Base-by-base conservation (phyloP, 768 basidiomycete species). In the Russula ochroleuca region DNA sequence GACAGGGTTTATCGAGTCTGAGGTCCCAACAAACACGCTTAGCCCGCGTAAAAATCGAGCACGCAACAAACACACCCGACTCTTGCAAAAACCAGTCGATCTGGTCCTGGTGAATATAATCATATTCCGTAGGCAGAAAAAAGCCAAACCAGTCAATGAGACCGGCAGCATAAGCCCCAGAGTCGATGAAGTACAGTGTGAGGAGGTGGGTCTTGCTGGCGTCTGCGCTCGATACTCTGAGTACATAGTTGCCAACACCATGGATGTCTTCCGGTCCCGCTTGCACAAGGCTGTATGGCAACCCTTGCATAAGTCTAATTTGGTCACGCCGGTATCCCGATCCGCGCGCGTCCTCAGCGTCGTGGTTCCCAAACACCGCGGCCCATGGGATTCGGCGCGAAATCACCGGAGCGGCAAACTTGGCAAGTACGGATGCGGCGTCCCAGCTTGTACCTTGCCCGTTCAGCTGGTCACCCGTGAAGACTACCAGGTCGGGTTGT, bases 341-440 rank as follows among this genome's bases (percentile, higher is more conserved):
- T 23, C 21, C 40, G 2, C 67, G 61, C 15, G 87, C 88, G 55
- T 84, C 80, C 64, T 94, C 89, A 49, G 85, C 82, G 68, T 98
- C 96, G 73, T 99, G 96, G 71, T 99, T 98, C 1, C 96, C 96
- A 73, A 98, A 95, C 2, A 98, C 82, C 0, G 86, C 88, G 4
- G 92, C 85, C 95, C 95, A 99, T 0, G 95, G 90, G 41, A 96
- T 88, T 23, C 80, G 75, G 52, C 86, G 82, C 14, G 86, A 83
- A 15, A 87, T 88, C 6, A 90, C 91, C 0, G 85, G 84, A 35
- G 78, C 79, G 0, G 92, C 85, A 70, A 95, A 95, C 75, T 98
- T 98, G 15, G 94, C 88, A 8, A 98, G 76, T 4, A 96, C 88
- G 4, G 88, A 90, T 69, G 86, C 85, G 1, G 92, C 80, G 66